Conservation (phyloP, 2,329 filamentous ascomycete species). For the Monosporascus sp. region DNA sequence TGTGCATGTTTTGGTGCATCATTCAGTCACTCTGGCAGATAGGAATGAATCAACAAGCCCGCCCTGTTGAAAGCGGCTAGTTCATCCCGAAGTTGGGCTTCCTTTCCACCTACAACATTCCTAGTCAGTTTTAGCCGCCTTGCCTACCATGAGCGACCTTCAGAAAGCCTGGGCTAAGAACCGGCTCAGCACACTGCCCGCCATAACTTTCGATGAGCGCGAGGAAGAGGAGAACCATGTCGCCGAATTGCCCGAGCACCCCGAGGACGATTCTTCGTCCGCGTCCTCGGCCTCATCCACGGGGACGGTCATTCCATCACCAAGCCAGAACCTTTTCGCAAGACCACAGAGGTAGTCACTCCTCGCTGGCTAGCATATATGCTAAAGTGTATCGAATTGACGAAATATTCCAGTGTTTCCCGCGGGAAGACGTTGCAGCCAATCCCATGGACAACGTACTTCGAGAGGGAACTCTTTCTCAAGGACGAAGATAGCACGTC, state of each 20-base stretch:
- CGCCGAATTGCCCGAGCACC: slow-evolving; percentile 37
- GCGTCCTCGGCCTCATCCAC: slow-evolving; percentile 88
- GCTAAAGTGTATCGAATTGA: slow-evolving; percentile 7
- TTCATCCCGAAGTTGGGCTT: background rate
- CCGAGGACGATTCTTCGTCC: slow-evolving; percentile 65
- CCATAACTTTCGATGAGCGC: slow-evolving; percentile 44
- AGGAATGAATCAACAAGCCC: background rate
- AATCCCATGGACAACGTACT: slow-evolving; percentile 84
- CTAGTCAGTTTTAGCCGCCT: background rate
- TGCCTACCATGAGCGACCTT: slow-evolving; percentile 66
- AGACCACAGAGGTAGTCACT: slow-evolving; percentile 58
- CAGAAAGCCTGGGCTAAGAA: slow-evolving; percentile 74
- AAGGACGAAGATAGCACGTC: slow-evolving; percentile 35
- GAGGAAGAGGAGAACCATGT: slow-evolving; percentile 42
- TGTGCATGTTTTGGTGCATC: no score
- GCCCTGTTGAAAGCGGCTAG: background rate
- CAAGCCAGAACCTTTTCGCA: slow-evolving; percentile 67
- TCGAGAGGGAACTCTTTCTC: slow-evolving; percentile 80
- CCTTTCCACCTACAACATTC: background rate
- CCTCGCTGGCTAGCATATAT: no score
- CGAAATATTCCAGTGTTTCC: slow-evolving; percentile 34
- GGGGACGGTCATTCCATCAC: slow-evolving; percentile 81
- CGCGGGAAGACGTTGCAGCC: slow-evolving; percentile 55
- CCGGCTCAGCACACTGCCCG: slow-evolving; percentile 56
- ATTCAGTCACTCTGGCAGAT: background rate